phyloP scores from a whole-genome alignment of 78 protist genomes.

The Polysphondylium violaceum region DNA sequence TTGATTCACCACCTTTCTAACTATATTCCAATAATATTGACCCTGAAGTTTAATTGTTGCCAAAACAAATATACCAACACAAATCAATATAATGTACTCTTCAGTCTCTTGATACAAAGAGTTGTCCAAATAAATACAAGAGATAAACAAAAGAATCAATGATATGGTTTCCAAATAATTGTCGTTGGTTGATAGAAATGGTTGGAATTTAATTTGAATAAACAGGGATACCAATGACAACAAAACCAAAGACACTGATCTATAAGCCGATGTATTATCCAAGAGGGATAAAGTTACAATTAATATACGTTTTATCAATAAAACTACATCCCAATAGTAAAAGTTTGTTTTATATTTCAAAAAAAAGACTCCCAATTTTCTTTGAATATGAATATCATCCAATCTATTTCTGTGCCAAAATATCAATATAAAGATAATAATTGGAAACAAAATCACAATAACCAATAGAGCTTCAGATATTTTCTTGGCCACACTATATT shows the following conservation, averaged over 20 bases:
- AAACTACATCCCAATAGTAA: slow-evolving; percentile 62
- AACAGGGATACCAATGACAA: slow-evolving; percentile 16
- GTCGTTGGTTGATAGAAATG: slow-evolving; percentile 24
- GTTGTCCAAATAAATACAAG: slow-evolving; percentile 66
- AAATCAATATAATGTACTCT: slow-evolving; percentile 17
- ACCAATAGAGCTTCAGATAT: slow-evolving; percentile 4
- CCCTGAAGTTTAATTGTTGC: slow-evolving; percentile 36
- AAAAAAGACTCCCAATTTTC: slow-evolving; percentile 62
- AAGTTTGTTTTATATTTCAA: slow-evolving; percentile 29
- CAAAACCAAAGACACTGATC: slow-evolving; percentile 25
- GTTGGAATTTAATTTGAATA: slow-evolving; percentile 45
- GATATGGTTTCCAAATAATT: slow-evolving; percentile 63
- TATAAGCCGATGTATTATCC: not conserved
- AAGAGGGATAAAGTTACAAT: slow-evolving; percentile 43
- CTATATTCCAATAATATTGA: slow-evolving; percentile 8
- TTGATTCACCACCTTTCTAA: not conserved
- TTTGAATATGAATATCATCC: slow-evolving; percentile 20
- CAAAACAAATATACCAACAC: slow-evolving; percentile 8
- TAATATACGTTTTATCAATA: slow-evolving; percentile 25
- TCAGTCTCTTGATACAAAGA: slow-evolving; percentile 37
- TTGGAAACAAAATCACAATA: slow-evolving; percentile 9
- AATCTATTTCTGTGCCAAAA: slow-evolving; percentile 3
- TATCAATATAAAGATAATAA: slow-evolving; percentile 6
- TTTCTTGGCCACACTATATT: not conserved
- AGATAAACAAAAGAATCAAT: slow-evolving; percentile 19